A percentile compares a stretch with the other conserved stretches of the same genome.
phyloP scores from a whole-genome alignment of 768 basidiomycete genomes.

The Suillus placidus region DNA sequence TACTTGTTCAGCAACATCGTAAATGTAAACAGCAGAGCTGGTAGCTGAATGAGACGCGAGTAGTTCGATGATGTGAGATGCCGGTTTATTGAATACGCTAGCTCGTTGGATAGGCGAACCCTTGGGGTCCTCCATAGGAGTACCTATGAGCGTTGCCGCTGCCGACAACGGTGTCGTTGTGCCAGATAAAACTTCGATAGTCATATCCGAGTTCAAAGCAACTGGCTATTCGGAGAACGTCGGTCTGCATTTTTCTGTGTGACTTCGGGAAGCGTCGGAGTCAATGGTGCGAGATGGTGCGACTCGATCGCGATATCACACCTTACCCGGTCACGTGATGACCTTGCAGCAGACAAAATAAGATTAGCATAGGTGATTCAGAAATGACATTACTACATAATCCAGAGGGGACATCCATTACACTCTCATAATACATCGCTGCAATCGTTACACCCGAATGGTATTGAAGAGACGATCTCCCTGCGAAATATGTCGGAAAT shows the following conservation, averaged over 20 bases:
- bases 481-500: constrained; percentile 38
- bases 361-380: background rate
- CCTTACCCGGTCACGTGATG: constrained; percentile 32
- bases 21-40: constrained; percentile 75
- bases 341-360: background rate
- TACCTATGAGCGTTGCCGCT: constrained; percentile 38
- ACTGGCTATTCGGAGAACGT: background rate
- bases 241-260: constrained; percentile 8
- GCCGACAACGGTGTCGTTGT: constrained; percentile 32
- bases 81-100: constrained; percentile 34
- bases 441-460: constrained; percentile 37
- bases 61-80: constrained; percentile 70
- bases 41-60: constrained; percentile 56
- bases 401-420: background rate
- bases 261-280: background rate
- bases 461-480: constrained; percentile 89
- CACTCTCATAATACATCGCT: background rate
- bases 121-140: constrained; percentile 35
- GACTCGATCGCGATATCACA: constrained; percentile 34
- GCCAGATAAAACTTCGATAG: constrained; percentile 27
- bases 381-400: constrained; percentile 6
- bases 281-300: constrained; percentile 25
- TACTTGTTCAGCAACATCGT: constrained; percentile 82
- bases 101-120: constrained; percentile 12
- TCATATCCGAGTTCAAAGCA: constrained; percentile 19